A percentile compares a stretch with the other conserved stretches of the same genome.
Evolutionary conservation across 768 basidiomycete genomes (phyloP).

Genomic region (Favolaschia claudopus): DNA sequence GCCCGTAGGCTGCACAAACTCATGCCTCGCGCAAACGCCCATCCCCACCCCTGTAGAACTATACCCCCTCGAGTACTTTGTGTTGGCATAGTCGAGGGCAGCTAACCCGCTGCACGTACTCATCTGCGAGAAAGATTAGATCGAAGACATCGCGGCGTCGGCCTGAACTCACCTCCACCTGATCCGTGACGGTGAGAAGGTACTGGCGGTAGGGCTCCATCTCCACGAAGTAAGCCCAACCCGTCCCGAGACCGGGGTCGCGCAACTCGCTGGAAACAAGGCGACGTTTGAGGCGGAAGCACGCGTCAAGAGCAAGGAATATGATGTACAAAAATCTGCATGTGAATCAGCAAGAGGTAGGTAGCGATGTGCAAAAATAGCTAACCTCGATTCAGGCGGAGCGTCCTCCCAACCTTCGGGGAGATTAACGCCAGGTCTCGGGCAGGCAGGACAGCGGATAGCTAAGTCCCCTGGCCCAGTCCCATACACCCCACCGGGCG

Average conservation of each 20-base stretch:
- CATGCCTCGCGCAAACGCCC: slow-evolving; percentile 22
- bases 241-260: slow-evolving; percentile 15
- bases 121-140: background rate
- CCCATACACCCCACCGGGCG: background rate
- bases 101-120: slow-evolving; percentile 24
- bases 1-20: slow-evolving; percentile 18
- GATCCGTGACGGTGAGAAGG: background rate
- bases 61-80: no score
- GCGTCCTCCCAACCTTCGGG: slow-evolving; percentile 17
- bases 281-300: slow-evolving; percentile 30
- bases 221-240: slow-evolving; percentile 20
- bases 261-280: background rate
- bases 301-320: slow-evolving; percentile 30
- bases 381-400: no score
- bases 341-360: no score
- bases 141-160: no score
- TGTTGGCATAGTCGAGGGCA: slow-evolving; percentile 7
- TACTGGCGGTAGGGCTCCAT: background rate
- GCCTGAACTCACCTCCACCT: slow-evolving; percentile 24
- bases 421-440: slow-evolving; percentile 19
- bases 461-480: slow-evolving; percentile 22
- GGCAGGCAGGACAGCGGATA: slow-evolving; percentile 29
- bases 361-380: no score
- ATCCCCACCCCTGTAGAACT: no score
- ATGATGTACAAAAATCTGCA: slow-evolving; percentile 24